Evolutionary conservation across 2,329 filamentous ascomycete genomes (phyloP).

Genomic region (Scleromitrula shiraiana): DNA sequence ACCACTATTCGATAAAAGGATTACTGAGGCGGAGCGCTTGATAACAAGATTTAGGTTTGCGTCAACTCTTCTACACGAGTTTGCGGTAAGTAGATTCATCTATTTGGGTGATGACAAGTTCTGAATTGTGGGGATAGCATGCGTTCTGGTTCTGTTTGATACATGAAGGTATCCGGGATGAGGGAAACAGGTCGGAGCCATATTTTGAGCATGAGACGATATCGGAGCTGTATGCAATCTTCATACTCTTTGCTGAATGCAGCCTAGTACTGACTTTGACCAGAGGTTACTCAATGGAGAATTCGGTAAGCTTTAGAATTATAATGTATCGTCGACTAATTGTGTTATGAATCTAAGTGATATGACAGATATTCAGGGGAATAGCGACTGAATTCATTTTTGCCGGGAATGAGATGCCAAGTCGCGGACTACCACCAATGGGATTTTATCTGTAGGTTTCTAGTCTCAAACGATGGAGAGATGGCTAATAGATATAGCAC

Average conservation of each 20-base stretch:
- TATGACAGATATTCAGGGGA: background rate
- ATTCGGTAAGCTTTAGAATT: background rate
- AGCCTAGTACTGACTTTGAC: background rate
- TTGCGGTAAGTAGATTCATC: background rate
- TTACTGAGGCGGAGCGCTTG: background rate
- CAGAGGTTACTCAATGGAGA: conserved; percentile 7
- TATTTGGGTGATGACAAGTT: background rate
- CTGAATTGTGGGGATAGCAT: background rate
- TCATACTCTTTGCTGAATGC: background rate
- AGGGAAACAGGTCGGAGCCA: background rate
- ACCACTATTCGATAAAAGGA: conserved; percentile 1
- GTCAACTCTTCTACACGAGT: background rate
- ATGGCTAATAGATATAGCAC: background rate
- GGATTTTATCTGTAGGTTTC: conserved; percentile 1
- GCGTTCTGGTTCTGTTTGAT: conserved; percentile 1
- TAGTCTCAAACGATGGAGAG: no score
- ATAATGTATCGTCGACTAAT: background rate
- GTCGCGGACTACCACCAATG: conserved; percentile 4
- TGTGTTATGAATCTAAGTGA: background rate
- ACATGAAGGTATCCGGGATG: background rate
- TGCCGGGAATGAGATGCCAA: background rate
- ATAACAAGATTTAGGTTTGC: background rate
- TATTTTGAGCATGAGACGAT: conserved; percentile 4
- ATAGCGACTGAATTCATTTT: background rate
- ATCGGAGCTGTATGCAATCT: background rate